Base-by-base conservation (phyloP, 306 rosid species). In the Fragaria ananassa region DNA sequence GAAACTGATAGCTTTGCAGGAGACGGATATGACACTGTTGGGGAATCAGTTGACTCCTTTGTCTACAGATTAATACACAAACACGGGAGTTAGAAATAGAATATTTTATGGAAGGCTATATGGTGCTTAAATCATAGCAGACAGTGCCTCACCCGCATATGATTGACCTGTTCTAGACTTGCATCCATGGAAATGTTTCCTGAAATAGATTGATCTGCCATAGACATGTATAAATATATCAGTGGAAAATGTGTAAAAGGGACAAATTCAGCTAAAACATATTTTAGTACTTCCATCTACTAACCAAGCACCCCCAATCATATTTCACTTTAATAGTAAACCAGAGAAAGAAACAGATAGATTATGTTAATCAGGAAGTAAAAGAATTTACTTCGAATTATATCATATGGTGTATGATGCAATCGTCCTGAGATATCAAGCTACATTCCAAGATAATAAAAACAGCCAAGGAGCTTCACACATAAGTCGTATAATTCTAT, bases 181-280 rank as follows among this genome's bases (percentile, higher is more conserved):
- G 78, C 83, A 82, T 95, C 98, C 63, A 83, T 78, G 14, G 97
- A 92, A 56, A 84, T 76, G 81, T 86, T 86, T 79, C 86, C 76
- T 76, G 93, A 84, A 82, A 89, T 78, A 76, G 93, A 88, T 80
- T 76, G 91, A 81, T 84, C 98, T 92, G 92, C 72, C 71, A 81
- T 25, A 74, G 68, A 65, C 64, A 86, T 14, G 53, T 51, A 57
- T 60, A 63, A 64, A 56, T 61, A 58, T 63, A 68, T 83, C 77
- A 85, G 81, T 77, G 29, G 74, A 57, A 79, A 58, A 27, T 17
- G 81, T 21, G 3, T 29, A 39, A 45, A 70, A 51, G 44, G 51
- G 29, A 39, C 69, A 76, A 13, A 49, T 14, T 35, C 49, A 68
- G 49, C 25, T 35, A 17, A 47, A 53, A 76, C 37, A 63, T 29